Conservation (phyloP, 2,329 filamentous ascomycete genomes). For the Cercospora brassicicola region DNA sequence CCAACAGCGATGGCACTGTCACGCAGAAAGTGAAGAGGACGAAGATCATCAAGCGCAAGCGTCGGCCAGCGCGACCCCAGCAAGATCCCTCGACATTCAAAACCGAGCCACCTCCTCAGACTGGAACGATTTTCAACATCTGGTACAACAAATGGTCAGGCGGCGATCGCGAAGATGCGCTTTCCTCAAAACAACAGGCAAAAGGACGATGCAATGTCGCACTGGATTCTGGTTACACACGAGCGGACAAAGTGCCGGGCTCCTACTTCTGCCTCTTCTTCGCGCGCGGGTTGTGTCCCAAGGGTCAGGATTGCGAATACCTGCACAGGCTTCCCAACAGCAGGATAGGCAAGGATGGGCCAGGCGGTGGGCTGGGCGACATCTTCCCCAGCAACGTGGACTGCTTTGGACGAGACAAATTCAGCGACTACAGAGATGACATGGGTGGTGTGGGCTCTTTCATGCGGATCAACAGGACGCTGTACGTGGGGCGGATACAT, state of each 20-base stretch:
- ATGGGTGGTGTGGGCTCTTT: constrained; percentile 97
- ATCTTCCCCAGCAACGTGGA: constrained; percentile 92
- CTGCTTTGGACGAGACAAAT: constrained; percentile 92
- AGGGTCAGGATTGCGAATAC: constrained; percentile 90
- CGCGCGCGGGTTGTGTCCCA: constrained; percentile 75
- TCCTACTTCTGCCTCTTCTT: constrained; percentile 94
- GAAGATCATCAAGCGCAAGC: constrained; percentile 89
- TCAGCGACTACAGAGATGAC: constrained; percentile 88
- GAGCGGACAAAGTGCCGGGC: constrained; percentile 55
- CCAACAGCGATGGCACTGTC: constrained; percentile 37
- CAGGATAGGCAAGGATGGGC: constrained; percentile 39
- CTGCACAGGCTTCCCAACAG: constrained; percentile 78
- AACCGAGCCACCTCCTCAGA: constrained; percentile 83
- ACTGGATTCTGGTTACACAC: constrained; percentile 58
- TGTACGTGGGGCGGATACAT: constrained; percentile 92
- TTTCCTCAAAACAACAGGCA: constrained; percentile 77
- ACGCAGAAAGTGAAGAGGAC: constrained; percentile 69
- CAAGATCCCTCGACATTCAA: constrained; percentile 82
- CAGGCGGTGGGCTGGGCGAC: constrained; percentile 63
- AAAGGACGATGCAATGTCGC: constrained; percentile 84
- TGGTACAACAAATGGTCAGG: constrained; percentile 99
- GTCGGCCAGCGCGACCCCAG: constrained; percentile 83
- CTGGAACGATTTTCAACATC: constrained; percentile 94
- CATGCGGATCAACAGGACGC: constrained; percentile 86
- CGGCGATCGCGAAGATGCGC: constrained; percentile 90